These are phyloP conservation scores for Rhododendron williamsianum DNA, from an alignment of 148 eudicot species.

Conservation along the genomic window DNA sequence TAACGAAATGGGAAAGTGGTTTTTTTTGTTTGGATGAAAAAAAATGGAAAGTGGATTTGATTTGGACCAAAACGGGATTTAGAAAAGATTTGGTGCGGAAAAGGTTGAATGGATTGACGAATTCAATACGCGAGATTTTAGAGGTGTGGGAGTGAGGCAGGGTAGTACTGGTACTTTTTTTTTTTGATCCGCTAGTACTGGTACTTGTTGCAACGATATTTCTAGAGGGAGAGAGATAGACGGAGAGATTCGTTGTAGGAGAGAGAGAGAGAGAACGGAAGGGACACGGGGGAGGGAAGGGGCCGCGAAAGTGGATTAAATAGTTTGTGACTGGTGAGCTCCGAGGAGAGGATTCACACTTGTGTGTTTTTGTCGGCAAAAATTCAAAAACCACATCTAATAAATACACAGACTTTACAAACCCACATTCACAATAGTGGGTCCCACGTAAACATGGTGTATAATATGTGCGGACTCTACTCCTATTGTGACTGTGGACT, in stretches of 20 bases:
- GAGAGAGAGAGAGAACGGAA: too few species aligned
- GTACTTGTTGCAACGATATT: not conserved
- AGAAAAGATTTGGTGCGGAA: not conserved
- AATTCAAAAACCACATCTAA: too few species aligned
- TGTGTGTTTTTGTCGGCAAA: too few species aligned
- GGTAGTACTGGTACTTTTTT: not conserved
- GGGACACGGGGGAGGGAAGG: not conserved
- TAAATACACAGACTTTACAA: too few species aligned
- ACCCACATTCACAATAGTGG: too few species aligned
- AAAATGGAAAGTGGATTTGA: not conserved
- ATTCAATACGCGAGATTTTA: not conserved
- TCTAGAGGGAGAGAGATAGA: constrained; percentile 1
- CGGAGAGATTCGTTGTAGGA: not conserved
- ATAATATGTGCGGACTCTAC: too few species aligned
- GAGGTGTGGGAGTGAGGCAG: not conserved
- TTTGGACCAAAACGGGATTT: not conserved
- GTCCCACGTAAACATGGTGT: too few species aligned
- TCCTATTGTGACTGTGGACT: too few species aligned
- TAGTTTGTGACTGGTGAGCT: not conserved
- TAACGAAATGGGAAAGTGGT: not conserved
- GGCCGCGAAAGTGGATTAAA: not conserved
- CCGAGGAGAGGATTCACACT: not conserved
- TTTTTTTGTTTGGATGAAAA: not conserved
- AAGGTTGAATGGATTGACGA: not conserved
- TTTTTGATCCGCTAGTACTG: not conserved